Percentiles rank a stretch among this genome's conserved stretches.
Conservation (phyloP, 2,329 filamentous ascomycete species). For the Colletotrichum sp. region DNA sequence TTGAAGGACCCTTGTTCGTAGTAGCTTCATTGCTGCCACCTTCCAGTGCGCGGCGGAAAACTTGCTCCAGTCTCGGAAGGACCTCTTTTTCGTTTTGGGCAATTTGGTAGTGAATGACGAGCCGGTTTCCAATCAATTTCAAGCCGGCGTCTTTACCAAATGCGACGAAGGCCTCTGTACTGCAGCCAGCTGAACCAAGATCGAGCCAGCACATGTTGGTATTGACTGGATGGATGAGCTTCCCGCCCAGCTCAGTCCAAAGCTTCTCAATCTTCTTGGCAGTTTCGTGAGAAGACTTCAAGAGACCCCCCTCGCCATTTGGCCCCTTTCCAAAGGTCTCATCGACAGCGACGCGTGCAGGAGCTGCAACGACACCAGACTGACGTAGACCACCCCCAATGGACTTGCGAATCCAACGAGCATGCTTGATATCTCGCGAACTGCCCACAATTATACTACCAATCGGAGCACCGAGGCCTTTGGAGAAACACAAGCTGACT, state of each 20-base stretch:
- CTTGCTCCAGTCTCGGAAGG: slow-evolving; percentile 57
- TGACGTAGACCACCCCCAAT: slow-evolving; percentile 79
- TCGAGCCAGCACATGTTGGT: slow-evolving; percentile 96
- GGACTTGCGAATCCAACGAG: slow-evolving; percentile 64
- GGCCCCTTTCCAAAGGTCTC: slow-evolving; percentile 45
- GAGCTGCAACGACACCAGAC: slow-evolving; percentile 73
- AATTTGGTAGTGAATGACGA: slow-evolving; percentile 65
- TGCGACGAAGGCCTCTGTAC: slow-evolving; percentile 38
- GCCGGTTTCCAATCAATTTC: slow-evolving; percentile 40
- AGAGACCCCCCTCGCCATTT: slow-evolving; percentile 56
- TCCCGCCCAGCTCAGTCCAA: slow-evolving; percentile 75
- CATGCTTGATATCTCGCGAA: slow-evolving; percentile 37
- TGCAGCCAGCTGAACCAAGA: slow-evolving; percentile 62
- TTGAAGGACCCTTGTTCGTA: not conserved
- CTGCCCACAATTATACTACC: slow-evolving; percentile 74
- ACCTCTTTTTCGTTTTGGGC: slow-evolving; percentile 64
- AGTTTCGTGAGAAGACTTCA: slow-evolving; percentile 64
- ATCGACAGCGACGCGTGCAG: slow-evolving; percentile 71
- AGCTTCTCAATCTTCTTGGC: slow-evolving; percentile 70
- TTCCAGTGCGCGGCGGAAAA: slow-evolving; percentile 51
- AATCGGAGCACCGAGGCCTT: slow-evolving; percentile 82
- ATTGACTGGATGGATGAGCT: slow-evolving; percentile 71
- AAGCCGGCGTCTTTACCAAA: slow-evolving; percentile 48
- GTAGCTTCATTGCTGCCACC: slow-evolving; percentile 17
- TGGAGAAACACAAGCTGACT: slow-evolving; percentile 80